These are phyloP conservation scores for Aquilaria malaccensis DNA, from an alignment of 345 rosid genomes.

Conservation along the genomic window DNA sequence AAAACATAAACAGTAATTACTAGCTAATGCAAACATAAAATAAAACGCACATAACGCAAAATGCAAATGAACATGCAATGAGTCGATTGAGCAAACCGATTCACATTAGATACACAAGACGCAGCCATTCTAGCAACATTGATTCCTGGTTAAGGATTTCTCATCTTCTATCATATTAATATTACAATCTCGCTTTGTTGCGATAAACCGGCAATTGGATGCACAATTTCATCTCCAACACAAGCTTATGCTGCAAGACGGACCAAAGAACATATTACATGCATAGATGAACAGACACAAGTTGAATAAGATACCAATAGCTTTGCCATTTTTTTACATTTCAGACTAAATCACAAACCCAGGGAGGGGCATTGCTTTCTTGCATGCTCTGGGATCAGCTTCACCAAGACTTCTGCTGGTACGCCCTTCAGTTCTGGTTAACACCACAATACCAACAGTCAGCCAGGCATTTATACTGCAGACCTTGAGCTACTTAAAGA, in stretches of 20 bases:
- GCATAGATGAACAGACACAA: conserved; percentile 6
- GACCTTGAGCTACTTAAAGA: background rate
- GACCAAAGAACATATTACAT: background rate
- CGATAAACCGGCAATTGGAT: too few species aligned
- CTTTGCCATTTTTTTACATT: conserved; percentile 16
- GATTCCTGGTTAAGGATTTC: too few species aligned
- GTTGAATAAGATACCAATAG: conserved; percentile 6
- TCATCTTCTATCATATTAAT: too few species aligned
- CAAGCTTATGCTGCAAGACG: background rate
- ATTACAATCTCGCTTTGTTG: background rate
- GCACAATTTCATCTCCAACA: too few species aligned
- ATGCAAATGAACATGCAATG: too few species aligned
- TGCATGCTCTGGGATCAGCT: conserved; percentile 79
- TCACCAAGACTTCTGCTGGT: conserved; percentile 52
- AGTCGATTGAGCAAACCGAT: too few species aligned
- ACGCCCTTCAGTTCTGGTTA: conserved; percentile 77
- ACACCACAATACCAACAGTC: background rate
- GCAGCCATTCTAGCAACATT: too few species aligned
- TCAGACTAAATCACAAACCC: conserved; percentile 46
- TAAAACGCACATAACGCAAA: too few species aligned
- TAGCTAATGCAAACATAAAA: too few species aligned
- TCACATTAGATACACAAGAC: too few species aligned
- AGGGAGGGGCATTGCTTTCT: conserved; percentile 77
- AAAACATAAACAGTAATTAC: too few species aligned
- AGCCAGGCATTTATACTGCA: background rate